Base-by-base conservation (phyloP, 441 rosid species). In the Gossypium trilobum region DNA sequence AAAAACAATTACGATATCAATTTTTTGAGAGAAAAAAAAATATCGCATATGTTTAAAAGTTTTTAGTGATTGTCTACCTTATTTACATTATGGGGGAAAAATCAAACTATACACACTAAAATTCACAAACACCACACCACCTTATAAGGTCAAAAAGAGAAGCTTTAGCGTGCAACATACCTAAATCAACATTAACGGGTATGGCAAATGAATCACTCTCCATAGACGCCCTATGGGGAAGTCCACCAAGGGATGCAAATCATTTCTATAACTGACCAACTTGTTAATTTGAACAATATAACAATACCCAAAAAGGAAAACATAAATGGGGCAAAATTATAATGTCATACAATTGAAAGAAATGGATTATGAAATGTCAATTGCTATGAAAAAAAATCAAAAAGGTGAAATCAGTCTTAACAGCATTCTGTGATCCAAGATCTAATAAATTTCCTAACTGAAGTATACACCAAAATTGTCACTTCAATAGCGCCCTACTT, bases 401-500 rank as follows among this genome's bases (percentile, higher is more conserved):
- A 74, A 48, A 75, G 63, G 44, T 31, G 1, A 54, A 55, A 72
- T 46, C 48, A 52, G 73, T 74, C 69, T 62, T 56, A 36, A 36
- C 25, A 57, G 77, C 71, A 55, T 78, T 71, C 51, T 68, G 68
- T 64, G 74, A 75, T 78, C 77, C 76, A 78, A 68, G 19, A 74
- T 25, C 59, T 73, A 80, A 77, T 78, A 82, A 71, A 74, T 2
- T 25, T 69, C 75, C 74, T 46, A 74, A 70, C 75, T 69, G 67
- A 74, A 63, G 68, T 31, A 70, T 73, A 67, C 17, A 73, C 80
- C 80, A 77, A 83, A 86, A 80, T 74, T 77, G 78, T 71, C 77
- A 57, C 78, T 73, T 75, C 62, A 23, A 48, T 64, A n/a, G 65
- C 25, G 60, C 60, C 23, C 65, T 39, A 64, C 17, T 52, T 48